Evolutionary conservation across 371 early-diverging fungal species (phyloP).

Genomic region (Mucor racemosus): DNA sequence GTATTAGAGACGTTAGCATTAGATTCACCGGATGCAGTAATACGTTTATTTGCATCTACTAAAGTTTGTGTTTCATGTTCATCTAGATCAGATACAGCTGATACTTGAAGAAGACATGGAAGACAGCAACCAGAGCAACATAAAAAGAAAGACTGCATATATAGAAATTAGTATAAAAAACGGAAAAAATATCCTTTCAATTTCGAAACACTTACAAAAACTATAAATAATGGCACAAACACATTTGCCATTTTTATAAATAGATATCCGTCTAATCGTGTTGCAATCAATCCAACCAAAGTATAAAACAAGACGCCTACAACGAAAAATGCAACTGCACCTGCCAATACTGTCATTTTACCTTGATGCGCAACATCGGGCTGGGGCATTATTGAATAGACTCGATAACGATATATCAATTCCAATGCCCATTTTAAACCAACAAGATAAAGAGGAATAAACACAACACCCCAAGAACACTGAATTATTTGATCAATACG

Average conservation of each 20-base stretch:
- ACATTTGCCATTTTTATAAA: conserved; percentile 65
- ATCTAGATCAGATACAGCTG: conserved; percentile 36
- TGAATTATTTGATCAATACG: conserved; percentile 60
- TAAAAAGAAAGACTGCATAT: conserved; percentile 53
- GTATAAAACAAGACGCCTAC: conserved; percentile 67
- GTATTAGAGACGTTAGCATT: neutral
- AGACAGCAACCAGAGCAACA: conserved; percentile 80
- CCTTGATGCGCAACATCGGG: conserved; percentile 59
- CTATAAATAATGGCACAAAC: conserved; percentile 83
- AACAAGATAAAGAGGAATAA: conserved; percentile 78
- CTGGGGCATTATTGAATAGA: conserved; percentile 52
- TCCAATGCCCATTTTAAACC: conserved; percentile 62
- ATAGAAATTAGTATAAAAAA: neutral
- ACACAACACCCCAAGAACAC: conserved; percentile 78
- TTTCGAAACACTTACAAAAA: conserved; percentile 48
- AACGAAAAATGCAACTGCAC: conserved; percentile 55
- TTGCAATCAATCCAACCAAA: conserved; percentile 73
- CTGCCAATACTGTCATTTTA: conserved; percentile 55
- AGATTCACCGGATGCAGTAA: conserved; percentile 32
- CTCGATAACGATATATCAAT: conserved; percentile 52
- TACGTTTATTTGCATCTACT: conserved; percentile 33
- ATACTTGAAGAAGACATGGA: conserved; percentile 60
- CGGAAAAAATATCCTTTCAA: too few relatives aligned
- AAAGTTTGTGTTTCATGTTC: conserved; percentile 31
- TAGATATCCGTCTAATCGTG: conserved; percentile 59